Evolutionary conservation across 2,329 filamentous ascomycete genomes (phyloP).

Genomic region (Cytospora piceicola): DNA sequence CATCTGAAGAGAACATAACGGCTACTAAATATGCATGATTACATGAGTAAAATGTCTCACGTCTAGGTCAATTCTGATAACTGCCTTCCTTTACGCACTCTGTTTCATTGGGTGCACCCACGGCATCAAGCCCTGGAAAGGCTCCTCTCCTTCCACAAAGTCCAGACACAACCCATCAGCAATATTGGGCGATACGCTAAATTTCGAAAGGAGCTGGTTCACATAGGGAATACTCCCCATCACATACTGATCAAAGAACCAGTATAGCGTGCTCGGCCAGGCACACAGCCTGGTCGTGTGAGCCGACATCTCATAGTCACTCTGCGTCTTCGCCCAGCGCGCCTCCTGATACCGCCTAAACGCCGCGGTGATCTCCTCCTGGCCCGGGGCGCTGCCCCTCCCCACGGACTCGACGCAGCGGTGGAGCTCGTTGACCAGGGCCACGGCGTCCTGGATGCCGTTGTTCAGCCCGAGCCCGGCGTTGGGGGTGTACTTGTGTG

Average conservation of each 20-base stretch:
- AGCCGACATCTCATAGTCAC: conserved; percentile 31
- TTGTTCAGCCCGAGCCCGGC: conserved; percentile 43
- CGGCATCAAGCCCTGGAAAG: conserved; percentile 28
- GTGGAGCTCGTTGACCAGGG: conserved; percentile 38
- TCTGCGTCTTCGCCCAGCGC: conserved; percentile 27
- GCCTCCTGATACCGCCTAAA: conserved; percentile 32
- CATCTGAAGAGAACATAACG: too few species aligned
- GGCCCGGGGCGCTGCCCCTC: background rate
- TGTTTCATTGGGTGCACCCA: conserved; percentile 24
- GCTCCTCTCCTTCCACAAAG: conserved; percentile 32
- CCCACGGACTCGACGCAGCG: background rate
- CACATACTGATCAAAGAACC: conserved; percentile 34
- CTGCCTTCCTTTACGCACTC: background rate
- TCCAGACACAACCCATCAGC: conserved; percentile 32
- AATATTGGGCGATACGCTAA: conserved; percentile 26
- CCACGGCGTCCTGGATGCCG: conserved; percentile 41
- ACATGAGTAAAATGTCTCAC: background rate
- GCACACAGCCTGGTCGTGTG: conserved; percentile 35
- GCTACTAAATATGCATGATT: too few species aligned
- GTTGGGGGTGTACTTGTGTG: conserved; percentile 45
- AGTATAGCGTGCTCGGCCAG: conserved; percentile 36
- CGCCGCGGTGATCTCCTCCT: conserved; percentile 10
- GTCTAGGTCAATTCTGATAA: background rate
- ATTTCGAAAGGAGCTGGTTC: background rate
- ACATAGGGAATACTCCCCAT: conserved; percentile 15